Conservation (phyloP, 2,329 filamentous ascomycete genomes). For the Waltergamsia citrina region DNA sequence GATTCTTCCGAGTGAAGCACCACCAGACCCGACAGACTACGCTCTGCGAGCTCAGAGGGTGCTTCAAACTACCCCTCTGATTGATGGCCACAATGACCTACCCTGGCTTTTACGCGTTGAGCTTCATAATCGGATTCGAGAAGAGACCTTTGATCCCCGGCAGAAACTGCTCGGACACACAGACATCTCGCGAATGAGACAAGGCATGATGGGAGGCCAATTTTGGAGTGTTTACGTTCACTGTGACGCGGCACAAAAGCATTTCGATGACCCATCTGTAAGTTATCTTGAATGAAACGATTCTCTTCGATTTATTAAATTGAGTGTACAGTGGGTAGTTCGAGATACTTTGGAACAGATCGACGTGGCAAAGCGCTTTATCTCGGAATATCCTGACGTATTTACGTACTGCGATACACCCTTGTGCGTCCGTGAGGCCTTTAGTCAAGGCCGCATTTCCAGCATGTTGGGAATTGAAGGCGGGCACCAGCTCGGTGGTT, state of each 20-base stretch:
- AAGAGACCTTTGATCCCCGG: conserved; percentile 7
- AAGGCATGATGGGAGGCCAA: conserved; percentile 18
- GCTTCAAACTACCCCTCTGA: conserved; percentile 10
- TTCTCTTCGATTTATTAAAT: no score
- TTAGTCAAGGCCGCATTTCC: conserved; percentile 20
- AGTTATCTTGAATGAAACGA: no score
- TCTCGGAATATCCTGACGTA: conserved; percentile 25
- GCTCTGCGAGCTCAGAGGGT: conserved; percentile 7
- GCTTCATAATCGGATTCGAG: conserved; percentile 16
- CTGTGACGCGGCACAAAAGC: conserved; percentile 12
- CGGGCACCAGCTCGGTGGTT: conserved; percentile 22
- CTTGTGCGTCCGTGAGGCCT: conserved; percentile 16
- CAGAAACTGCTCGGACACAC: conserved; percentile 14
- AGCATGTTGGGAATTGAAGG: conserved; percentile 28
- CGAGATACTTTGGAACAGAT: conserved; percentile 20
- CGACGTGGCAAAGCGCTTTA: conserved; percentile 19
- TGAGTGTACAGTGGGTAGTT: conserved; percentile 4
- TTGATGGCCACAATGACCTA: conserved; percentile 21
- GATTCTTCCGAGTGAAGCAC: conserved; percentile 1
- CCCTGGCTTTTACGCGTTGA: conserved; percentile 17
- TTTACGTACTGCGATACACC: conserved; percentile 13
- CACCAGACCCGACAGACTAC: conserved; percentile 8
- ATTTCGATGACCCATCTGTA: conserved; percentile 15
- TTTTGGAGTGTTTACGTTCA: conserved; percentile 19
- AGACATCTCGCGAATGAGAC: conserved; percentile 14